These are phyloP conservation scores for Guyanaporus albipodus DNA, from an alignment of 768 basidiomycete species.

Conservation along the genomic window DNA sequence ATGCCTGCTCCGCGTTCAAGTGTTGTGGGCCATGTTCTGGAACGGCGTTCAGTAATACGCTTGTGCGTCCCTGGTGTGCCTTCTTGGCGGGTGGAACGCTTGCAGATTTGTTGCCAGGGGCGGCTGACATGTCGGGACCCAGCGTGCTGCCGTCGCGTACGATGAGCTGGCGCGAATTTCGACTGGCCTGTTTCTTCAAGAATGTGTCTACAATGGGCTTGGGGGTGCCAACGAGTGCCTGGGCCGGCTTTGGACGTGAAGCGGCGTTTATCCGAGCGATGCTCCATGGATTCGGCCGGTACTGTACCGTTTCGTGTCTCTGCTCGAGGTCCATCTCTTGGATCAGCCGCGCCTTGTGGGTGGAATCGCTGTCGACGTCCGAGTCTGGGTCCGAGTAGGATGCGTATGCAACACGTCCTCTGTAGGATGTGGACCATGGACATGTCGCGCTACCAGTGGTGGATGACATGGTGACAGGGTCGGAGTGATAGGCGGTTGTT, in stretches of 20 bases:
- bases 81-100: neutral
- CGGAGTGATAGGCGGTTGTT: neutral
- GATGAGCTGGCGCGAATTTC: neutral
- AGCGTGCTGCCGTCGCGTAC: neutral
- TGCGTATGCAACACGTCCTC: conserved; percentile 3
- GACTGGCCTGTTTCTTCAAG: conserved; percentile 39
- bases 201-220: conserved; percentile 45
- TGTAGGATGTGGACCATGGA: conserved; percentile 7
- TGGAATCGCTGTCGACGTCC: neutral
- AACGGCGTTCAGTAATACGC: too few relatives aligned
- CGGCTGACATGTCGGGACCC: too few relatives aligned
- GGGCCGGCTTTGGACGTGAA: conserved; percentile 40
- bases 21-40: too few relatives aligned
- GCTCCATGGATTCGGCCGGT: conserved; percentile 75
- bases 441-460: too few relatives aligned
- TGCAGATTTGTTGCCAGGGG: too few relatives aligned
- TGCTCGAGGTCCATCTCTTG: conserved; percentile 57
- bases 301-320: conserved; percentile 57
- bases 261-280: conserved; percentile 79
- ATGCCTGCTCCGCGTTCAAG: neutral
- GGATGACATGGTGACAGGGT: neutral
- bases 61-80: neutral
- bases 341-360: conserved; percentile 30
- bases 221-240: too few relatives aligned
- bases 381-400: conserved; percentile 20